Evolutionary conservation across 108 stramenopile species (phyloP).

Genomic region (Skeletonema menzelii): DNA sequence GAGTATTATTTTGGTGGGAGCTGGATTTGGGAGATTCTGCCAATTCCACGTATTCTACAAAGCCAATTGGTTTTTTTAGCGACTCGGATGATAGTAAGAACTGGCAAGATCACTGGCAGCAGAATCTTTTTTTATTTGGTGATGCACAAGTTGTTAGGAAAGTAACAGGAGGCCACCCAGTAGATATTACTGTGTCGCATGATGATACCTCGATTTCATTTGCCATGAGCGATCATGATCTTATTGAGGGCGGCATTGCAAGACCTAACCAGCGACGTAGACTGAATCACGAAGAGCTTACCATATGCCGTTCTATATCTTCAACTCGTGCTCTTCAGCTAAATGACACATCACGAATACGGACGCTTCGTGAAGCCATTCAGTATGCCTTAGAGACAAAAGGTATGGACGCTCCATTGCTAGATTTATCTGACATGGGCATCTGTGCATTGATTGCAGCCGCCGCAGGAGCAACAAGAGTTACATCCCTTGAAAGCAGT

Average conservation of each 20-base stretch:
- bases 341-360: conserved; percentile 53
- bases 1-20: conserved; percentile 87
- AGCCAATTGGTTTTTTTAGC: conserved; percentile 15
- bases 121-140: conserved; percentile 67
- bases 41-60: conserved; percentile 32
- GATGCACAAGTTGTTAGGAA: conserved; percentile 16
- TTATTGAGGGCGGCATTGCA: not conserved
- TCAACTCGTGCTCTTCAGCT: conserved; percentile 65
- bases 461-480: conserved; percentile 48
- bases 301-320: conserved; percentile 40
- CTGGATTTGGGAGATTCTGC: conserved; percentile 54
- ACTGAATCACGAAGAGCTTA: conserved; percentile 10
- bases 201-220: conserved; percentile 59
- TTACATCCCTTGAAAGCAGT: conserved; percentile 69
- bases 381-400: conserved; percentile 34
- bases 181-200: conserved; percentile 49
- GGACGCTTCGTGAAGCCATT: conserved; percentile 46
- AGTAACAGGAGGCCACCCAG: conserved; percentile 37
- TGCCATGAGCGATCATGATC: conserved; percentile 7
- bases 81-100: conserved; percentile 10
- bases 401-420: conserved; percentile 46
- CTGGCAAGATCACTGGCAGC: conserved; percentile 92
- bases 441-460: conserved; percentile 80
- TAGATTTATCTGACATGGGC: conserved; percentile 82
- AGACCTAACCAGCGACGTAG: conserved; percentile 30